These are phyloP conservation scores for Naematelia encephala DNA, from an alignment of 768 basidiomycete genomes.

Conservation along the genomic window DNA sequence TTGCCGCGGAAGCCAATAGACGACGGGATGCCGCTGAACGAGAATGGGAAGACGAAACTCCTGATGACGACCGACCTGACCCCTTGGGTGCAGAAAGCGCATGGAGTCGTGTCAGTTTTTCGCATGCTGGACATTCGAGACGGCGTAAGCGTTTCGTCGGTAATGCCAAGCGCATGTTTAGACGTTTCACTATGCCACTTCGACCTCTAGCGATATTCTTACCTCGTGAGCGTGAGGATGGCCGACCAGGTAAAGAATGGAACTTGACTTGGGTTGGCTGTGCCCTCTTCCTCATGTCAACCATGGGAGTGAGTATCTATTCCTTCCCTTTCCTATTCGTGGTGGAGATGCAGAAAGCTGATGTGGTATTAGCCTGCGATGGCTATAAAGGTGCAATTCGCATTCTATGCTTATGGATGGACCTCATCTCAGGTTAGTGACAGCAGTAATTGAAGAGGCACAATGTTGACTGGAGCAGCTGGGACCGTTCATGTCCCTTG, in stretches of 20 bases:
- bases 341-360: neutral
- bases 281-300: slow-evolving; percentile 62
- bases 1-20: slow-evolving; percentile 21
- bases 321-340: neutral
- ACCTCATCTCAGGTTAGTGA: slow-evolving; percentile 38
- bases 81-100: neutral
- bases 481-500: slow-evolving; percentile 45
- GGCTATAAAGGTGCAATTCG: slow-evolving; percentile 40
- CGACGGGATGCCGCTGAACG: slow-evolving; percentile 38
- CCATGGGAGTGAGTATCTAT: slow-evolving; percentile 60
- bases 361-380: slow-evolving; percentile 30
- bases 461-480: slow-evolving; percentile 21
- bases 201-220: slow-evolving; percentile 68
- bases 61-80: slow-evolving; percentile 9
- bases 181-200: slow-evolving; percentile 56
- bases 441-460: neutral
- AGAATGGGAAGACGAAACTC: slow-evolving; percentile 45
- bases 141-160: slow-evolving; percentile 34
- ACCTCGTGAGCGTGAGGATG: slow-evolving; percentile 55
- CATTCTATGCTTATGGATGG: slow-evolving; percentile 48
- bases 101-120: neutral
- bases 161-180: slow-evolving; percentile 41
- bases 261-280: slow-evolving; percentile 68
- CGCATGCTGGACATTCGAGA: slow-evolving; percentile 14
- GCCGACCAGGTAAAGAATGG: slow-evolving; percentile 60